These are phyloP conservation scores for Backusella liffmaniae DNA, from an alignment of 192 early-diverging fungal genomes.

Conservation along the genomic window DNA sequence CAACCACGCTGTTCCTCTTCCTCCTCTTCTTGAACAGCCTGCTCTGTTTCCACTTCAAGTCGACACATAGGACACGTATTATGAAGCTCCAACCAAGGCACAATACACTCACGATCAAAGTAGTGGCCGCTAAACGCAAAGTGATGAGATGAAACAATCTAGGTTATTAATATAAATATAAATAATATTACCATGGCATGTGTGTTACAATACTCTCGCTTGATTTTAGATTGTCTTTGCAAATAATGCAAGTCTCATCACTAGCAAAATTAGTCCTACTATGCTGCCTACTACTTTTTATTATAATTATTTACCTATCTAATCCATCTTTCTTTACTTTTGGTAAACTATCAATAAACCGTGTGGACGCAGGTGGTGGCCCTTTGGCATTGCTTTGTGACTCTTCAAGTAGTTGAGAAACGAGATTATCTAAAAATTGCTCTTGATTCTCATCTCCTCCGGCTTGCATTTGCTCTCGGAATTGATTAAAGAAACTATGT, in stretches of 20 bases:
- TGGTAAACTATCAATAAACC: conserved; percentile 35
- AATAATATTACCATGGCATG: conserved; percentile 39
- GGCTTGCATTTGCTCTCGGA: conserved; percentile 27
- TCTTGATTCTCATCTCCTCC: conserved; percentile 34
- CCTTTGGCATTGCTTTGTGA: conserved; percentile 38
- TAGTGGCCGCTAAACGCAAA: conserved; percentile 31
- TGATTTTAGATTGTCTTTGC: conserved; percentile 35
- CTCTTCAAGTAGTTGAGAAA: conserved; percentile 41
- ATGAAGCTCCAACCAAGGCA: conserved; percentile 39
- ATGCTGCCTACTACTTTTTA: background rate
- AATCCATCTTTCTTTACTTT: conserved; percentile 15
- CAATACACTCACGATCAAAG: conserved; percentile 39
- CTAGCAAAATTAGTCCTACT: conserved; percentile 15
- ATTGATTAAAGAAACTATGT: conserved; percentile 25
- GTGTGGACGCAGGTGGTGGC: conserved; percentile 39
- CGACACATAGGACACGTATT: conserved; percentile 43
- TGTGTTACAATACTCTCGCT: conserved; percentile 31
- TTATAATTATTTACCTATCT: conserved; percentile 10
- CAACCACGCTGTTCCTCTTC: conserved; percentile 33
- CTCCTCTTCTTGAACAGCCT: conserved; percentile 35
- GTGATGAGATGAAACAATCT: background rate
- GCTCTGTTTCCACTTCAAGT: conserved; percentile 33
- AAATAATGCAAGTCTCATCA: conserved; percentile 42
- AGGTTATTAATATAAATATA: background rate
- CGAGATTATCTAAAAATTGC: conserved; percentile 38